These are phyloP conservation scores for Aspergillus bertholletiae DNA, from an alignment of 495 filamentous ascomycete species.

Conservation along the genomic window DNA sequence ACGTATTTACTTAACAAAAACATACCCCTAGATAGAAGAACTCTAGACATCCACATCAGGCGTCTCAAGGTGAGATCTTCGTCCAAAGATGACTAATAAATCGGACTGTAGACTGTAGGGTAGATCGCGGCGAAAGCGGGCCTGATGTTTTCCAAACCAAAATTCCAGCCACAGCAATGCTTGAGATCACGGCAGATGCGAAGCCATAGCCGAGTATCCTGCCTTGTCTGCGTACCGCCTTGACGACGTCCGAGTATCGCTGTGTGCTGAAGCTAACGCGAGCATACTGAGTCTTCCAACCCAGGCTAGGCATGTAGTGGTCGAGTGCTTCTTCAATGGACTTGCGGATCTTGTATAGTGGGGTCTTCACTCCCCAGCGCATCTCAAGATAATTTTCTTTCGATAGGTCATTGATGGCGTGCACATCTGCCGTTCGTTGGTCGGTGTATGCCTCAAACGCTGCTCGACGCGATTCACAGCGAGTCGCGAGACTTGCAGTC, in stretches of 20 bases:
- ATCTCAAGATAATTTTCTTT: conserved; percentile 92
- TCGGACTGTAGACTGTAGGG: conserved; percentile 4
- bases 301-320: conserved; percentile 68
- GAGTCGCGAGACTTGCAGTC: conserved; percentile 29
- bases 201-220: conserved; percentile 45
- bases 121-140: conserved; percentile 3
- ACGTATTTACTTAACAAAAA: not conserved
- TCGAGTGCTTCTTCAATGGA: conserved; percentile 79
- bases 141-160: conserved; percentile 31
- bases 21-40: not conserved
- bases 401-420: conserved; percentile 90
- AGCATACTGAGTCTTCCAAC: conserved; percentile 91
- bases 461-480: conserved; percentile 37
- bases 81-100: conserved; percentile 2
- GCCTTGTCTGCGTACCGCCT: conserved; percentile 64
- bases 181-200: conserved; percentile 23
- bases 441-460: conserved; percentile 74
- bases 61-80: not conserved
- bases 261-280: conserved; percentile 90
- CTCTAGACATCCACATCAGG: not conserved
- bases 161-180: conserved; percentile 24
- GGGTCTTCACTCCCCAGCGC: conserved; percentile 74
- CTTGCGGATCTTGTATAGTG: conserved; percentile 74
- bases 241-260: conserved; percentile 79
- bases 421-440: conserved; percentile 69